Evolutionary conservation across 1,284 basidiomycete species (phyloP).

Genomic region (Puccinia novopanici): DNA sequence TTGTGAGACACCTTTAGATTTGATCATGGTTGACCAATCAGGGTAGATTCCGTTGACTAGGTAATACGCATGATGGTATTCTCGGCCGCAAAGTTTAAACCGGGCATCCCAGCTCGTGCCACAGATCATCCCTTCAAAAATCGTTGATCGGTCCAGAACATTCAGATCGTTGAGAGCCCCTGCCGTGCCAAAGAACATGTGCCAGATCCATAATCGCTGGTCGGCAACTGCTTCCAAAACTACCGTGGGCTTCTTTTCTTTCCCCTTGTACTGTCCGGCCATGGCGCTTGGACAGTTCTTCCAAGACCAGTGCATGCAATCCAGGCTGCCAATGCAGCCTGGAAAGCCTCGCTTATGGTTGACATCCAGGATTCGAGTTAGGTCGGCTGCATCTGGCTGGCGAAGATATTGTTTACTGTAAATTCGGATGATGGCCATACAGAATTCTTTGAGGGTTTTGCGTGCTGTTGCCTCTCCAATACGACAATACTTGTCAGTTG

Average conservation of each 20-base stretch:
- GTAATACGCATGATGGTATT: too few species aligned
- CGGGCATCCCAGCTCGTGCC: too few species aligned
- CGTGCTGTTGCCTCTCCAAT: constrained; percentile 3
- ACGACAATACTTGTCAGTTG: neutral
- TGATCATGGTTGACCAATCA: too few species aligned
- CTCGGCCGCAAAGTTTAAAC: too few species aligned
- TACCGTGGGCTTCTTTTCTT: constrained; percentile 27
- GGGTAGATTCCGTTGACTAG: too few species aligned
- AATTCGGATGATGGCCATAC: neutral
- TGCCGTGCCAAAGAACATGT: constrained; percentile 1
- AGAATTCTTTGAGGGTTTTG: neutral
- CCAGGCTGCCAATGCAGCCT: constrained; percentile 17
- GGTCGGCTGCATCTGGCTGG: neutral
- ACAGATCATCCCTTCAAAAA: too few species aligned
- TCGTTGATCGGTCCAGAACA: neutral
- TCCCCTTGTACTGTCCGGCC: constrained; percentile 9
- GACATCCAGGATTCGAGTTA: neutral
- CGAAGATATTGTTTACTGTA: neutral
- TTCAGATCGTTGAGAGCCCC: constrained; percentile 29
- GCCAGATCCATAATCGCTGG: constrained; percentile 11
- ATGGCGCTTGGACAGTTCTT: constrained; percentile 28
- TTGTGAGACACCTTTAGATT: too few species aligned
- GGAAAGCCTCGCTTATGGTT: constrained; percentile 16
- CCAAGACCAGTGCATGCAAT: constrained; percentile 37
- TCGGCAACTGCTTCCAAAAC: constrained; percentile 30